A percentile compares a stretch with the other conserved stretches of the same genome.
Conservation (phyloP, 768 basidiomycete species). For the Suillus paluster region DNA sequence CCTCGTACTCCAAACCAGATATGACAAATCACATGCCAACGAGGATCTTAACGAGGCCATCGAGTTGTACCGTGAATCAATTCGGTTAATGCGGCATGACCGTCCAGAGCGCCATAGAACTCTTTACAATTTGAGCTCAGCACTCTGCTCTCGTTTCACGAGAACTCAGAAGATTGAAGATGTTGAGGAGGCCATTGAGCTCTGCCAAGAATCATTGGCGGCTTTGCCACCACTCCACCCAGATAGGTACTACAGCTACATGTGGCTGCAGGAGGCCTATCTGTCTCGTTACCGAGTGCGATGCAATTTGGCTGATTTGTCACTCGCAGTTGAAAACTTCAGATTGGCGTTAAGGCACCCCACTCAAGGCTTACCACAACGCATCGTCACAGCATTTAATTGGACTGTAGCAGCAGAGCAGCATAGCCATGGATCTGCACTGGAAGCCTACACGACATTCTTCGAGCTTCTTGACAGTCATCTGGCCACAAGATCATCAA, state of each 20-base stretch:
- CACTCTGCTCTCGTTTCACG: background rate
- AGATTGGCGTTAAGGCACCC: background rate
- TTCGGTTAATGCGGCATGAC: background rate
- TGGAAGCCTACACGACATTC: background rate
- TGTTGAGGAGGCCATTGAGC: background rate
- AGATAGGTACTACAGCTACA: background rate
- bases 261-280: background rate
- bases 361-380: background rate
- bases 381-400: rapidly evolving
- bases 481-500: background rate
- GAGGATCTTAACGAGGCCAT: conserved; percentile 8
- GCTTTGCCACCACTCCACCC: background rate
- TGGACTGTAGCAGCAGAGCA: background rate
- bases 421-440: background rate
- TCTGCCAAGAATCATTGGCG: background rate
- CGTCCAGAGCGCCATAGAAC: background rate
- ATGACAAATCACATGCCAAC: background rate
- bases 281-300: background rate
- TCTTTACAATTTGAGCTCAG: background rate
- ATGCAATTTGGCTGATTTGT: background rate
- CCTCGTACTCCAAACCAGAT: conserved; percentile 9
- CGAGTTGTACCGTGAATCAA: background rate
- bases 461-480: background rate
- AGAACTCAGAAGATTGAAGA: background rate
- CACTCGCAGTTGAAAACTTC: background rate